Conservation (phyloP, 371 early-diverging fungal species). For the Circinella minor region DNA sequence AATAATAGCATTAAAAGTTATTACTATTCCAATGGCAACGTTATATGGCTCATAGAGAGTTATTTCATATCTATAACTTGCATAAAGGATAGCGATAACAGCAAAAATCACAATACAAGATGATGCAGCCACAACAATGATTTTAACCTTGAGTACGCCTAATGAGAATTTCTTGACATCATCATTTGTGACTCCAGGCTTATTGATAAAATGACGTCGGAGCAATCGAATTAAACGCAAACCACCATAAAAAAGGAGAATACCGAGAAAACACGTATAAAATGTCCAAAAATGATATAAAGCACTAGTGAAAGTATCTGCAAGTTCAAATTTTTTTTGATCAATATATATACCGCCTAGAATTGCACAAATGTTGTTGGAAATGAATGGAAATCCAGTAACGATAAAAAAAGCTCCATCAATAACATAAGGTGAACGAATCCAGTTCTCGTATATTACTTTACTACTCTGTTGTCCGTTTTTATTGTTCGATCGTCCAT, state of each 20-base stretch:
- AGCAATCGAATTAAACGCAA: conserved; percentile 24
- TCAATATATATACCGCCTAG: conserved; percentile 33
- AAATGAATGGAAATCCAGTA: conserved; percentile 32
- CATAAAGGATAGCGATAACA: conserved; percentile 26
- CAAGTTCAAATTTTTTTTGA: conserved; percentile 22
- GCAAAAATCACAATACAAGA: conserved; percentile 24
- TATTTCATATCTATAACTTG: conserved; percentile 17
- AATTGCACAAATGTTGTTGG: conserved; percentile 36
- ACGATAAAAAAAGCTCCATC: conserved; percentile 28
- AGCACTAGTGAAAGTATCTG: conserved; percentile 28
- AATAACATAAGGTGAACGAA: conserved; percentile 24
- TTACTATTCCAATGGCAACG: conserved; percentile 22
- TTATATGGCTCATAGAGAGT: conserved; percentile 12
- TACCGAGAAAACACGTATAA: conserved; percentile 13
- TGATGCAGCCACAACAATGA: conserved; percentile 17
- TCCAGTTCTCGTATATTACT: conserved; percentile 29
- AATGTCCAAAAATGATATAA: conserved; percentile 31
- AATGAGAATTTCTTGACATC: conserved; percentile 25
- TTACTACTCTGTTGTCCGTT: conserved; percentile 31
- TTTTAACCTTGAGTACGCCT: conserved; percentile 31
- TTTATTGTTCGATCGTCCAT: not conserved
- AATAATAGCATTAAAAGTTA: conserved; percentile 29
- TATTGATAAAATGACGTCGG: conserved; percentile 13
- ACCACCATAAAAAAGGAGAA: conserved; percentile 23
- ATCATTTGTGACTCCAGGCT: conserved; percentile 18